Conservation (phyloP, 2,329 filamentous ascomycete genomes). For the Cordyceps javanica region DNA sequence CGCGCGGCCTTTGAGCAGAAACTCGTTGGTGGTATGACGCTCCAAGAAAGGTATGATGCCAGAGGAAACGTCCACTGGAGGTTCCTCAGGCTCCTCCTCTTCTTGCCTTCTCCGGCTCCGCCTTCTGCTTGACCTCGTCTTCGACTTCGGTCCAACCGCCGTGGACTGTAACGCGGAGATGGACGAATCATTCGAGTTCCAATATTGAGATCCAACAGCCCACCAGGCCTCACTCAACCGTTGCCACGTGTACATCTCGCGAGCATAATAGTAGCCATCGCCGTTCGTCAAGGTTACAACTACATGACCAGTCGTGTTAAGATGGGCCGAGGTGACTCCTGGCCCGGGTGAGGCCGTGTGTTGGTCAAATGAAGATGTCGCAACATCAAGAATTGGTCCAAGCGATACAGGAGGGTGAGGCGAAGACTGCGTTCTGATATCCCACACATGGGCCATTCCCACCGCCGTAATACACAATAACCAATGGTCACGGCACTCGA, state of each 20-base stretch:
- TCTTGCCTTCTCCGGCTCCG: slow-evolving; percentile 27
- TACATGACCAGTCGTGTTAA: slow-evolving; percentile 82
- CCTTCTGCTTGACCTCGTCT: slow-evolving; percentile 9
- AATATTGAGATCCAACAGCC: slow-evolving; percentile 96
- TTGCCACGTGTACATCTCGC: slow-evolving; percentile 85
- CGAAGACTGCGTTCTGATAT: slow-evolving; percentile 73
- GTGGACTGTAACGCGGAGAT: slow-evolving; percentile 73
- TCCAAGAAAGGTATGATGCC: slow-evolving; percentile 92
- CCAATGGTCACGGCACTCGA: slow-evolving; percentile 87
- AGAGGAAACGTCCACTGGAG: slow-evolving; percentile 61
- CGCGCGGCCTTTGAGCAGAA: slow-evolving; percentile 82
- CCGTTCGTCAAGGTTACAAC: slow-evolving; percentile 91
- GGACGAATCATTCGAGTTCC: slow-evolving; percentile 94
- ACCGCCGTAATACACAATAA: slow-evolving; percentile 82
- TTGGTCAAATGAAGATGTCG: slow-evolving; percentile 68
- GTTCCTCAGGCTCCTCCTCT: slow-evolving; percentile 34
- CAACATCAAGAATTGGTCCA: slow-evolving; percentile 81
- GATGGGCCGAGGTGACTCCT: slow-evolving; percentile 80
- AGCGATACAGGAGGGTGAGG: slow-evolving; percentile 87
- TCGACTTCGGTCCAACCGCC: slow-evolving; percentile 53
- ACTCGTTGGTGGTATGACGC: slow-evolving; percentile 89
- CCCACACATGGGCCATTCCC: slow-evolving; percentile 90
- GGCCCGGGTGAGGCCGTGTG: slow-evolving; percentile 72
- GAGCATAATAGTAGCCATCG: slow-evolving; percentile 86
- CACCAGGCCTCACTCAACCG: slow-evolving; percentile 96